Evolutionary conservation across 306 rosid species (phyloP).

Genomic region (Mucuna pruriens): DNA sequence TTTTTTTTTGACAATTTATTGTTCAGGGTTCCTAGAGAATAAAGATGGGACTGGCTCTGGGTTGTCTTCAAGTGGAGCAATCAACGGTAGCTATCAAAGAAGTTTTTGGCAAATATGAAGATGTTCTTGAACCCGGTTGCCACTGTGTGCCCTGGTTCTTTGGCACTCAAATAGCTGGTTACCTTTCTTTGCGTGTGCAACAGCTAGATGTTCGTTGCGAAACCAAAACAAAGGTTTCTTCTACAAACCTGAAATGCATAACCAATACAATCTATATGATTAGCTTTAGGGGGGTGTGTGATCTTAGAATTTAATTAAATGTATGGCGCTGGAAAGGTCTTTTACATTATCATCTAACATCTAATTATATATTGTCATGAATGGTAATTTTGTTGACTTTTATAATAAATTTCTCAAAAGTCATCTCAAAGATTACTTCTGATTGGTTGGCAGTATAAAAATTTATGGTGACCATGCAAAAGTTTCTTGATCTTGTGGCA

Average conservation of each 20-base stretch:
- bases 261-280: conserved; percentile 46
- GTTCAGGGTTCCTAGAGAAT: conserved; percentile 29
- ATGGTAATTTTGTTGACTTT: not conserved
- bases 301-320: not conserved
- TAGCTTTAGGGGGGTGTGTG: not conserved
- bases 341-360: not conserved
- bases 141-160: conserved; percentile 92
- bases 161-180: conserved; percentile 77
- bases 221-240: conserved; percentile 89
- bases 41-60: conserved; percentile 49
- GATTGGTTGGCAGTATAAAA: not conserved
- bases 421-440: not conserved
- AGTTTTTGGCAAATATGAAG: conserved; percentile 73
- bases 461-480: not conserved
- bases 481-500: not conserved
- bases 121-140: conserved; percentile 89
- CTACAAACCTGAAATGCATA: not conserved
- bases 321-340: not conserved
- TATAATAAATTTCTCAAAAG: not conserved
- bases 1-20: not conserved
- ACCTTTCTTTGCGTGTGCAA: conserved; percentile 86
- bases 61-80: conserved; percentile 90
- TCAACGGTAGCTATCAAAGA: conserved; percentile 78
- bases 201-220: conserved; percentile 89
- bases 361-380: not conserved